These are phyloP conservation scores for Aspergillus indologenus DNA, from an alignment of 495 filamentous ascomycete species.

Conservation along the genomic window DNA sequence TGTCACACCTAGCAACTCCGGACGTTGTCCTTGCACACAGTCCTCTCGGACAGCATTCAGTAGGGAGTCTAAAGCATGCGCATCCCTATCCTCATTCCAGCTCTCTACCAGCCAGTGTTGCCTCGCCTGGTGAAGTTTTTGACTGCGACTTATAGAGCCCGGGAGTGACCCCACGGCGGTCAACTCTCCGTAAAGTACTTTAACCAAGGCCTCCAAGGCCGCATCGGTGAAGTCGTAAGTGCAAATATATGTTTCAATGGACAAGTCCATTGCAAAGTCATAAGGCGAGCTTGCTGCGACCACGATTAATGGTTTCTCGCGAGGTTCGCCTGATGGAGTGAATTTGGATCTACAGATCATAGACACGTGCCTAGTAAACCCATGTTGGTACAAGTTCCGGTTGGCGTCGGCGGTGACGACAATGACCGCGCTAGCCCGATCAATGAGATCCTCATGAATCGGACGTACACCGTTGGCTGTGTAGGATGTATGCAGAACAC, in stretches of 20 bases:
- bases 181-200: slow-evolving; percentile 76
- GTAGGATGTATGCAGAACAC: slow-evolving; percentile 86
- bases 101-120: slow-evolving; percentile 88
- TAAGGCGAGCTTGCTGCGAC: slow-evolving; percentile 91
- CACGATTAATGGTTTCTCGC: slow-evolving; percentile 69
- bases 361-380: slow-evolving; percentile 89
- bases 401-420: slow-evolving; percentile 88
- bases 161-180: slow-evolving; percentile 69
- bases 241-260: slow-evolving; percentile 84
- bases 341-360: slow-evolving; percentile 82
- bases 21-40: slow-evolving; percentile 53
- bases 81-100: slow-evolving; percentile 75
- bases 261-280: slow-evolving; percentile 88
- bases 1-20: slow-evolving; percentile 61
- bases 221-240: slow-evolving; percentile 94
- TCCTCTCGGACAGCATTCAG: slow-evolving; percentile 61
- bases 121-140: slow-evolving; percentile 73
- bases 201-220: slow-evolving; percentile 76
- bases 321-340: slow-evolving; percentile 51
- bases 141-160: slow-evolving; percentile 76
- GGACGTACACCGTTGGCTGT: slow-evolving; percentile 85
- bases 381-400: slow-evolving; percentile 83
- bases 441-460: slow-evolving; percentile 85
- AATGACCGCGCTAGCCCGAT: slow-evolving; percentile 79
- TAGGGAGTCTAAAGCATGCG: slow-evolving; percentile 63